phyloP scores from a whole-genome alignment of 2,329 filamentous ascomycete species.

The Clonostachys sp. region DNA sequence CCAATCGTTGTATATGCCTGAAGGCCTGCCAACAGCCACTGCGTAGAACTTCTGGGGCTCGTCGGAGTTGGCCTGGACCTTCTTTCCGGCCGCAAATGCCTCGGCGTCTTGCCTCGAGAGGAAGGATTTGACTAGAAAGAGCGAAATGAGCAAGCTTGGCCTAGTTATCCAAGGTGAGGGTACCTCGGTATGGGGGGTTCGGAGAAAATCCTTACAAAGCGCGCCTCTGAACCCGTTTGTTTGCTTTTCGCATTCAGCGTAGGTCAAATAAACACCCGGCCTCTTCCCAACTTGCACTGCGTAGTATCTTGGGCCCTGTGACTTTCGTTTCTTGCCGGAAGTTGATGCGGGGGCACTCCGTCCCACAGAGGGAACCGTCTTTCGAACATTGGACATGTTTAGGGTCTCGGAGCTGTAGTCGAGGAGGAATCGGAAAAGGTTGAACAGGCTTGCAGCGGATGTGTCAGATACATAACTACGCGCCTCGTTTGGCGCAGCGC shows the following conservation, averaged over 20 bases:
- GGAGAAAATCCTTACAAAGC: constrained; percentile 50
- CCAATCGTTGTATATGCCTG: constrained; percentile 63
- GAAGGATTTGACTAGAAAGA: constrained; percentile 75
- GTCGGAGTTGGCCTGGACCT: constrained; percentile 26
- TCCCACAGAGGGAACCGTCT: too few species aligned
- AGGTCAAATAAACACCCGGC: constrained; percentile 59
- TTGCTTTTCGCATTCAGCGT: constrained; percentile 57
- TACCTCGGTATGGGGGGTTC: neutral
- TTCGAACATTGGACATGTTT: too few species aligned
- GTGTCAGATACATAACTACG: constrained; percentile 1
- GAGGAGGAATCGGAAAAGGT: constrained; percentile 1
- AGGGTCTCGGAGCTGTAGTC: neutral
- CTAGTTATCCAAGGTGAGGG: too few species aligned
- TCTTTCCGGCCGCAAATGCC: constrained; percentile 64
- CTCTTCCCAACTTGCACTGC: constrained; percentile 52
- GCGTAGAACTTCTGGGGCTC: constrained; percentile 51
- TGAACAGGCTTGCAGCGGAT: neutral
- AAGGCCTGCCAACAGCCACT: constrained; percentile 52
- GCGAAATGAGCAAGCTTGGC: neutral
- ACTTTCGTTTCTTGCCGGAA: too few species aligned
- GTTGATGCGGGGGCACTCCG: too few species aligned
- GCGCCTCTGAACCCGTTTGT: constrained; percentile 60
- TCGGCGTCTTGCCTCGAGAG: constrained; percentile 69
- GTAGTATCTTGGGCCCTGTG: constrained; percentile 47
- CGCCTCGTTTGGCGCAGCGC: neutral